A percentile compares a stretch with the other conserved stretches of the same genome.
phyloP scores from a whole-genome alignment of 129 eudicot genomes.

The Escallonia herrerae region DNA sequence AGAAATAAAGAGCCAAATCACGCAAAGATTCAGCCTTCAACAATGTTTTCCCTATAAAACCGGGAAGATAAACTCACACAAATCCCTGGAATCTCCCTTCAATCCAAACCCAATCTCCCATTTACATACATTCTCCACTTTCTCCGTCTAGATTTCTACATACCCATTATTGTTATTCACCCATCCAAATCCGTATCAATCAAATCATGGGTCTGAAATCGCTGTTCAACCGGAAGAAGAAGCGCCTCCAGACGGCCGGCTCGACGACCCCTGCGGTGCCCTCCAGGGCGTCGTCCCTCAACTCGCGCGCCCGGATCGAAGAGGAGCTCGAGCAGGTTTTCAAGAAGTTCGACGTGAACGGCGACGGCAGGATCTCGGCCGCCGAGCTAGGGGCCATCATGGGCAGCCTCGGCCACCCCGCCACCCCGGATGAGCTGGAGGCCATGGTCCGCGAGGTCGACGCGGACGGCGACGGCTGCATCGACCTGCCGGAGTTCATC shows the following conservation, averaged over 20 bases:
- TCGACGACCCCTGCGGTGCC: slow-evolving; percentile 10
- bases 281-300: slow-evolving; percentile 14
- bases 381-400: slow-evolving; percentile 61
- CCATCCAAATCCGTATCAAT: not conserved
- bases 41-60: too few relatives aligned
- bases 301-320: slow-evolving; percentile 37
- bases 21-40: too few relatives aligned
- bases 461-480: slow-evolving; percentile 67
- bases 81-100: too few relatives aligned
- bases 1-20: too few relatives aligned
- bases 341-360: slow-evolving; percentile 65
- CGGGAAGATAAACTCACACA: too few relatives aligned
- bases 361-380: slow-evolving; percentile 69
- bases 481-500: slow-evolving; percentile 50
- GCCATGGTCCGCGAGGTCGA: slow-evolving; percentile 59
- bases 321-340: slow-evolving; percentile 69
- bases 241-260: slow-evolving; percentile 1
- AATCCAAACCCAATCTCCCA: too few relatives aligned
- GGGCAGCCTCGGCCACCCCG: slow-evolving; percentile 53
- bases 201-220: slow-evolving; percentile 38
- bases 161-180: too few relatives aligned
- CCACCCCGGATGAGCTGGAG: slow-evolving; percentile 35
- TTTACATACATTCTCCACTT: too few relatives aligned
- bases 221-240: slow-evolving; percentile 30
- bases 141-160: too few relatives aligned